Evolutionary conservation across 2,329 filamentous ascomycete species (phyloP), one percentile per base, ranked within the genome.

Genomic region (Fusarium continuum): DNA sequence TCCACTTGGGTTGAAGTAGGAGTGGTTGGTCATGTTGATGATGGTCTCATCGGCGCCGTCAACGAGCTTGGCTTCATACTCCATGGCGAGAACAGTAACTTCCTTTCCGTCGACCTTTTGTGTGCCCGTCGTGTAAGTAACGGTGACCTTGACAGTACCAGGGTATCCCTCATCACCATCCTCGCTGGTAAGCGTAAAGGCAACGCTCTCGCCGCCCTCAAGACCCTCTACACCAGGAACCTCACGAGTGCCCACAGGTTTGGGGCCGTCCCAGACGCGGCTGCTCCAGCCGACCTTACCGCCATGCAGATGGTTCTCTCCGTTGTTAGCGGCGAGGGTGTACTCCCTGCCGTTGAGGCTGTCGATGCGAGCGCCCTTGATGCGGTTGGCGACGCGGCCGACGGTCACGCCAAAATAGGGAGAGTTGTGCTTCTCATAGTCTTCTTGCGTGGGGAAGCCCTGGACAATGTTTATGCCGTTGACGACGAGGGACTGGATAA

Each of bases 1-100:
- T 68, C 82, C 82, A 4, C 81, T 79, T 28, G 89, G 82, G 77
- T 90, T 89, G 77, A 90, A 90, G 79, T 90, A 90, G 32, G 92
- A 96, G 81, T 99, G 94, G 80, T 98, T 99, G 44, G 95, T 98
- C 79, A 98, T 85, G 78, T 93, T 96, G 75, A 98, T 86, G 35
- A 88, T 88, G 0, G 94, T 98, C 83, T 97, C 94, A n/a, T 93
- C 88, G 11, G 88, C 89, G 44, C 90, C 89, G 4, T 85, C 89
- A 4, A 92, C 83, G 40, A 98, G 82, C 76, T 92, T 87, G 17
- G 91, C 93, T 81, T 97, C 91, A 74, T 96, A 98, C 76, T 98
- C 95, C 44, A 96, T 91, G 53, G 88, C 88, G 54, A 98, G 78
- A 17, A 95, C 86, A 2, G 86, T 87, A 63, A 89, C 88, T 61